Percentiles rank a stretch among this genome's conserved stretches.
phyloP scores from a whole-genome alignment of 2,329 filamentous ascomycete genomes.

The Chrysosporium keratinophilum region DNA sequence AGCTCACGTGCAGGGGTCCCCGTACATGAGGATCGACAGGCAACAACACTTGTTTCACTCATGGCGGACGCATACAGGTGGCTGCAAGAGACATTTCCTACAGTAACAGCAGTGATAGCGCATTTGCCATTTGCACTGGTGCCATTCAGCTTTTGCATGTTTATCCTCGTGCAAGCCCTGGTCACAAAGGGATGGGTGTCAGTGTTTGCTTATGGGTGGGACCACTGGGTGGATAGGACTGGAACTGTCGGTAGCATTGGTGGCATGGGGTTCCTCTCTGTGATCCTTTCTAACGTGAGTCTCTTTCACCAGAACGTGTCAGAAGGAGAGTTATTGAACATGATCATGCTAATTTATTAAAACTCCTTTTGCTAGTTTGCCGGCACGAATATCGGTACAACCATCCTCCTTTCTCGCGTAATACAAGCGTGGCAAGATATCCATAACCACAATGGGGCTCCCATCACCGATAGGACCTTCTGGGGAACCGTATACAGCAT shows the following conservation, averaged over 20 bases:
- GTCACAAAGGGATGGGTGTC: constrained; percentile 66
- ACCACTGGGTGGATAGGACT: constrained; percentile 60
- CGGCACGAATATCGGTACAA: constrained; percentile 66
- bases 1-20: background rate
- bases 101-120: constrained; percentile 52
- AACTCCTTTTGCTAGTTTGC: constrained; percentile 48
- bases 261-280: constrained; percentile 63
- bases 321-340: background rate
- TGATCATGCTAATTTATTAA: constrained; percentile 15
- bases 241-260: constrained; percentile 58
- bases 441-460: constrained; percentile 36
- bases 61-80: constrained; percentile 42
- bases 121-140: constrained; percentile 59
- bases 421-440: constrained; percentile 59
- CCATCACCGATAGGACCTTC: constrained; percentile 55
- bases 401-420: constrained; percentile 60
- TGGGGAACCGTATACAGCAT: constrained; percentile 67
- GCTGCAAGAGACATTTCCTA: constrained; percentile 61
- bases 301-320: background rate
- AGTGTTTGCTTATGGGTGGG: constrained; percentile 63
- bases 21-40: constrained; percentile 14
- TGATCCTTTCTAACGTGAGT: constrained; percentile 62
- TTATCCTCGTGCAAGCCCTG: constrained; percentile 60
- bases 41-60: constrained; percentile 46
- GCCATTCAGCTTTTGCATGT: constrained; percentile 65